phyloP scores from a whole-genome alignment of 257 asterid genomes.

The Lithospermum erythrorhizon region DNA sequence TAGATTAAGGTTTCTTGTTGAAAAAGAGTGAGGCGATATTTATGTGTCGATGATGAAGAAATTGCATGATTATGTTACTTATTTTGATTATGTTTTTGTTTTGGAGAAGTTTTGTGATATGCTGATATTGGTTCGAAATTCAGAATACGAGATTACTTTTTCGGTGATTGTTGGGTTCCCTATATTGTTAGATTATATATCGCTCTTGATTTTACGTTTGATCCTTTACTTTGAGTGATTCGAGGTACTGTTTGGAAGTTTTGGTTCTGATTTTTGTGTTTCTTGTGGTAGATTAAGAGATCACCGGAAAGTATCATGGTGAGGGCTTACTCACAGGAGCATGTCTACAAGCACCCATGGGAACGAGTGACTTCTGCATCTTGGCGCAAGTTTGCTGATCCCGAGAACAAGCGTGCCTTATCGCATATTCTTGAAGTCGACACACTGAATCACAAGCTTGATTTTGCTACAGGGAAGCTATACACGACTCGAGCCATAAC shows the following conservation, averaged over 20 bases:
- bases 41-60: background rate
- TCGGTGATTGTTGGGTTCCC: background rate
- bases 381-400: conserved; percentile 91
- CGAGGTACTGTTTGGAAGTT: background rate
- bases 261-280: background rate
- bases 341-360: conserved; percentile 95
- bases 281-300: background rate
- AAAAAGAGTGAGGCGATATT: background rate
- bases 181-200: no score
- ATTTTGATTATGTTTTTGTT: no score
- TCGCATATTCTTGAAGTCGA: conserved; percentile 90
- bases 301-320: conserved; percentile 38
- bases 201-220: no score
- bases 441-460: conserved; percentile 74
- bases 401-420: conserved; percentile 71
- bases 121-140: no score
- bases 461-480: conserved; percentile 53
- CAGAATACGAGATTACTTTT: background rate
- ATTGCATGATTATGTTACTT: background rate
- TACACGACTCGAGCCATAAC: conserved; percentile 80
- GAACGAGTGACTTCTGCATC: conserved; percentile 92
- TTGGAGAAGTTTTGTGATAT: background rate
- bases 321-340: conserved; percentile 87
- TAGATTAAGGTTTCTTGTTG: no score
- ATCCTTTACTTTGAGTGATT: no score